Evolutionary conservation across 352 stramenopile genomes (phyloP), one percentile per base, ranked within the genome.

Genomic region (Pythium dissotocum): DNA sequence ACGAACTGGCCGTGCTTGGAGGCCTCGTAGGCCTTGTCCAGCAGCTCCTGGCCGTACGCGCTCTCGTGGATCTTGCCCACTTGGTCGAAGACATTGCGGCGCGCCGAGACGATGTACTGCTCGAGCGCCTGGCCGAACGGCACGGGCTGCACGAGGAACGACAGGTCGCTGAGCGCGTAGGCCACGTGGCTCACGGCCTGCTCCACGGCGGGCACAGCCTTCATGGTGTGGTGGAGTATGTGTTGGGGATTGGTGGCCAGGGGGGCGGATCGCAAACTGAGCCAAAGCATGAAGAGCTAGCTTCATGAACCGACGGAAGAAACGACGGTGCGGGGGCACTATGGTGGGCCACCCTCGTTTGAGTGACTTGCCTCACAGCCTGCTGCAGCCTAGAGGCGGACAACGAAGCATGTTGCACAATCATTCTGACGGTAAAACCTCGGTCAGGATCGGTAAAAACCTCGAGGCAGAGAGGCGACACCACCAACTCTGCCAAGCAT

Each of bases 1-100:
- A 94, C 90, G 67, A 97, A 91, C 71, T 94, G 87, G 2, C 92
- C 93, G 49, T 73, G 72, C 68, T 79, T 78, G 33, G 81, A 79
- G 33, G 82, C 80, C 14, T 80, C 80, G 63, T 90, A 90, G 21
- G 84, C 82, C 40, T 77, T 64, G 53, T 91, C 83, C 42, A 91
- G 76, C 24, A 91, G 75, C 70, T 91, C 80, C 46, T 91, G 79
- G 55, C 76, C 82, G 18, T 75, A 75, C n/a, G 62, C 28, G 30
- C 73, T 60, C 48, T 83, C 72, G 63, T 75, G 55, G 44, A 91
- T 65, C 56, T 90, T 89, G 66, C 81, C 83, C 32, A 91, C 83
- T 67, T 90, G 81, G 77, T 90, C 83, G 63, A 91, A 91, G n/a
- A 91, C 83, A 51, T 90, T 91, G 72, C 81, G 83, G 30, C 81